Evolutionary conservation across 495 filamentous ascomycete species (phyloP).

Genomic region (Articulospora tetracladia): DNA sequence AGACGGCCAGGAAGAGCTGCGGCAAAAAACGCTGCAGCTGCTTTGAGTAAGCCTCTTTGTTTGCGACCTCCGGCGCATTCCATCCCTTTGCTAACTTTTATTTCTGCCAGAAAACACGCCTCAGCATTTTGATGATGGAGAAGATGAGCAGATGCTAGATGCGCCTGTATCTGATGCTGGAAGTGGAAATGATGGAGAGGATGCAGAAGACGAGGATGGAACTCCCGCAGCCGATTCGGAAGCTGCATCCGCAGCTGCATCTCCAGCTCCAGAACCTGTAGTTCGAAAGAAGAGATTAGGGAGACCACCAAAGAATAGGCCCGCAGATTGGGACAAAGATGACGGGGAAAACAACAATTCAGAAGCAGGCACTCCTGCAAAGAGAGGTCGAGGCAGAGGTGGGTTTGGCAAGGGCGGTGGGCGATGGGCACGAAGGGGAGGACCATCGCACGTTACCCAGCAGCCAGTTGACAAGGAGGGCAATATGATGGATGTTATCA

Average conservation of each 20-base stretch:
- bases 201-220: conserved; percentile 34
- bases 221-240: conserved; percentile 37
- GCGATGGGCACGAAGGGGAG: conserved; percentile 65
- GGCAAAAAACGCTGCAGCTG: conserved; percentile 41
- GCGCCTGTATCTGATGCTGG: conserved; percentile 18
- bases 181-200: conserved; percentile 33
- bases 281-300: conserved; percentile 75
- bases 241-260: conserved; percentile 34
- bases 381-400: conserved; percentile 66
- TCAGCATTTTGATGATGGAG: conserved; percentile 40
- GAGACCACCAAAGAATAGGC: conserved; percentile 79
- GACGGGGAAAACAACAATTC: conserved; percentile 49
- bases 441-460: conserved; percentile 69
- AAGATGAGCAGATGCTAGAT: conserved; percentile 46
- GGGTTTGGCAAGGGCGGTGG: conserved; percentile 65
- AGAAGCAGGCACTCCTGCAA: conserved; percentile 51
- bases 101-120: conserved; percentile 46
- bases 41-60: conserved; percentile 33
- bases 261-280: conserved; percentile 47
- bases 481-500: conserved; percentile 82
- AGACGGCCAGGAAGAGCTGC: conserved; percentile 40
- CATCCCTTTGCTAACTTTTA: conserved; percentile 14
- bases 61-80: conserved; percentile 8
- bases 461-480: conserved; percentile 94
- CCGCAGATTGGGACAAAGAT: conserved; percentile 66